Evolutionary conservation across 2,329 filamentous ascomycete species (phyloP), one percentile per base, ranked within the genome.

Genomic region (Nemania abortiva): DNA sequence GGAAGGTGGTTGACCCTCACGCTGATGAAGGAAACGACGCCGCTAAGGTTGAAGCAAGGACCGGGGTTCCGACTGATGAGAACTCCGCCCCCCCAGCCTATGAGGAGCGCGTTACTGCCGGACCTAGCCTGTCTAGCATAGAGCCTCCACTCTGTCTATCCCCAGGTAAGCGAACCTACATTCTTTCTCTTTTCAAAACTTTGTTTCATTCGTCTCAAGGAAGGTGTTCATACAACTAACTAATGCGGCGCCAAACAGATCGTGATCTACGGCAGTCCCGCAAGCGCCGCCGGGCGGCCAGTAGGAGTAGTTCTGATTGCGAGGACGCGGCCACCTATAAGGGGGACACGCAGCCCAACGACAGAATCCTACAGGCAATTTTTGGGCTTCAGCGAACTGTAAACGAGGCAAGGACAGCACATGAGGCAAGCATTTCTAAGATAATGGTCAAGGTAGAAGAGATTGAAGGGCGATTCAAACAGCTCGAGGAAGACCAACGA

Each of bases 381-480:
- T 52, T 62, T n/a, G 34, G 47, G 18, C 27, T 69, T 9, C 66
- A 69, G 20, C 42, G 24, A 24, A 58, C 57, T 53, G 18, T 65
- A 37, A 7, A 61, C 22, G 61, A 65, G 56, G 20, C 45, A 18
- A 61, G 29, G 22, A 56, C 27, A 3, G 61, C 50, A 37, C 37
- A 65, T 37, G 66, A 57, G 37, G 42, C 50, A 7, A 47, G 50
- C n/a, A 5, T 65, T 3, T 22, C 56, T n/a, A 57, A 58, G n/a
- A 62, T 68, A 3, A 61, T 65, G 57, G n/a, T 18, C 18, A 69
- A 65, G n/a, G 27, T 65, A 20, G 66, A 65, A 53, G 57, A 47
- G 1, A 58, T 65, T 2, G 66, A 68, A 62, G 62, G 13, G 22
- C 66, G 66, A 13, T 61, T 68, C 27, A 57, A 65, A 45, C 31